phyloP scores from a whole-genome alignment of 2,329 filamentous ascomycete species.

The Aspergillus versicolor region DNA sequence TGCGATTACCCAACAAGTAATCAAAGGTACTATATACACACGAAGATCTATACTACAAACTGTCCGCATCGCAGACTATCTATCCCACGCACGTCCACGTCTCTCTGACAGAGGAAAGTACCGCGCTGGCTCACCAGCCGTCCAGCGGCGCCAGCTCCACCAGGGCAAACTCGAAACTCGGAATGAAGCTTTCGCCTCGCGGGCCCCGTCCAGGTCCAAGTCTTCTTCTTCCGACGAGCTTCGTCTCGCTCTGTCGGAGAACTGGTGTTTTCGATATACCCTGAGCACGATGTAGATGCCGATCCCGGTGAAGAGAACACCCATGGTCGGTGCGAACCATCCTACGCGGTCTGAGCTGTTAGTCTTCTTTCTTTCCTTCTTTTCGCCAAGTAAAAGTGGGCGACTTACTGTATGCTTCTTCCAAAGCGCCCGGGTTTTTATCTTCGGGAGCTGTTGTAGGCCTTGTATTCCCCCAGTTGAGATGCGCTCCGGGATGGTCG shows the following conservation, averaged over 20 bases:
- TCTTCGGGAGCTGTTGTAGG: not conserved
- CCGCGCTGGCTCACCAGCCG: conserved; percentile 12
- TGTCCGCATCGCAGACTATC: not conserved
- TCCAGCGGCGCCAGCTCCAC: conserved; percentile 36
- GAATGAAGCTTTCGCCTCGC: conserved; percentile 19
- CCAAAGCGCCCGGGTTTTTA: not conserved
- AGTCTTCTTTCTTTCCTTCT: not conserved
- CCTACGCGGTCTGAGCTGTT: conserved; percentile 6
- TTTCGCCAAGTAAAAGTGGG: too few relatives aligned
- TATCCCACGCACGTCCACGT: not conserved
- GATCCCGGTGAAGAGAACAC: conserved; percentile 8
- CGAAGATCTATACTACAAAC: not conserved
- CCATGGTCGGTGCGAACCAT: conserved; percentile 17
- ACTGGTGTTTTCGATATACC: conserved; percentile 12
- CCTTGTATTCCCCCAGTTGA: conserved; percentile 15
- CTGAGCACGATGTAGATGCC: conserved; percentile 13
- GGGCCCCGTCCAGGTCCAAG: conserved; percentile 13
- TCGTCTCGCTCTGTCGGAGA: conserved; percentile 1
- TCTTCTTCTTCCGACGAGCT: conserved; percentile 18
- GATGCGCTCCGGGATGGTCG: conserved; percentile 23
- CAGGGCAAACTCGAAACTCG: conserved; percentile 19
- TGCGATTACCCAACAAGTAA: not conserved
- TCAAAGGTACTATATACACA: not conserved
- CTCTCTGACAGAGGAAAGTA: conserved; percentile 30
- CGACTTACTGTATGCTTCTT: conserved; percentile 11